Evolutionary conservation across 352 stramenopile genomes (phyloP).

Genomic region (Globisporangium orthogonon): DNA sequence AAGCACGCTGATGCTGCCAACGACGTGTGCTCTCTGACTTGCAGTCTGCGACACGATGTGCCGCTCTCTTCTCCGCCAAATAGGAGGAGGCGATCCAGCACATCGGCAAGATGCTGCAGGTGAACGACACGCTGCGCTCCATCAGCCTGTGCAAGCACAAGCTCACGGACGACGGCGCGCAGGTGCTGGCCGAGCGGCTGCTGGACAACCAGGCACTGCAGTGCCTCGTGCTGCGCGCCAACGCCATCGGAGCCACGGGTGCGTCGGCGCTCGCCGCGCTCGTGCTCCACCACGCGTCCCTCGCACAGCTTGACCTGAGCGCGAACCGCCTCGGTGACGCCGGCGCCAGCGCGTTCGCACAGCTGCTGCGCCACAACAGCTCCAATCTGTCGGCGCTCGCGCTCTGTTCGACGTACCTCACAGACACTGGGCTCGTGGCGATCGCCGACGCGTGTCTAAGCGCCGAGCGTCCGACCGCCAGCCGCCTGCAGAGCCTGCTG

Average conservation of each 20-base stretch:
- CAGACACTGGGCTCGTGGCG: slow-evolving; percentile 35
- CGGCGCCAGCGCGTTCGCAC: slow-evolving; percentile 45
- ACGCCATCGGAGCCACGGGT: slow-evolving; percentile 55
- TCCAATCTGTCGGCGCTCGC: slow-evolving; percentile 32
- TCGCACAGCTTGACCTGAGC: slow-evolving; percentile 53
- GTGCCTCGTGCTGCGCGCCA: slow-evolving; percentile 50
- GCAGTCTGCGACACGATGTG: background rate
- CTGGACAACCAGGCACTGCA: slow-evolving; percentile 60
- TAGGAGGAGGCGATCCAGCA: slow-evolving; percentile 63
- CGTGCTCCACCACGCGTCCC: slow-evolving; percentile 34
- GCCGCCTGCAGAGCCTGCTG: slow-evolving; percentile 32
- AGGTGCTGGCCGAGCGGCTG: slow-evolving; percentile 65
- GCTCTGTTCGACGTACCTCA: slow-evolving; percentile 55
- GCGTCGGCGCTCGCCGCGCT: slow-evolving; percentile 49
- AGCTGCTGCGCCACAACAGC: slow-evolving; percentile 38
- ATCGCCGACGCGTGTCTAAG: slow-evolving; percentile 35
- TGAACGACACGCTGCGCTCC: slow-evolving; percentile 46
- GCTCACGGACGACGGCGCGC: slow-evolving; percentile 57
- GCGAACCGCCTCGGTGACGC: slow-evolving; percentile 61
- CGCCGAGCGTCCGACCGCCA: slow-evolving; percentile 20
- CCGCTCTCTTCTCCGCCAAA: background rate
- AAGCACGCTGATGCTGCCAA: too few relatives aligned
- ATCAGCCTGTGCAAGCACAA: slow-evolving; percentile 69
- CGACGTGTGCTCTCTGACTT: too few relatives aligned
- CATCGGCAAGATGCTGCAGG: slow-evolving; percentile 68